Base-by-base conservation (phyloP, 106 monocot species). In the Dendrobium officinale region DNA sequence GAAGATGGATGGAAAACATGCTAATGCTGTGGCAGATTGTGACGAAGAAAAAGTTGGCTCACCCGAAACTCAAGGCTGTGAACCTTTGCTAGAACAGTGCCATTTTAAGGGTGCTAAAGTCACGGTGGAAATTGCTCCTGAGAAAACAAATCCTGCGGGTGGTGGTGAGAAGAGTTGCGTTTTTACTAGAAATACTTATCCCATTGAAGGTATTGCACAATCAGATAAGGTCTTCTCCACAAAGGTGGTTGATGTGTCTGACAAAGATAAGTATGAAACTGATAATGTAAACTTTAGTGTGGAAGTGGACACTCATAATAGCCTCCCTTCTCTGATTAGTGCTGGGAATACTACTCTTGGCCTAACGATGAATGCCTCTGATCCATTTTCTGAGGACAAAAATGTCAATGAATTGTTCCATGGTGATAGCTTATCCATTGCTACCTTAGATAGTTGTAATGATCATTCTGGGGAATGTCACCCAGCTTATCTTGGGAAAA, bases 21-120 rank as follows among this genome's bases (percentile, higher is more conserved):
- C 79, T 66, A 45, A 17, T 72, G 78, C 42, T 22, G 51, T 42
- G 77, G 42, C 59, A 43, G 82, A 80, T 75, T n/a, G 77, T 84
- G 55, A 78, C 31, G 64, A 66, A 79, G 54, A 16, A 33, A 82
- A 80, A 74, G 31, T 15, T 54, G 56, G 49, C 10, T 59, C 11
- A 42, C 77, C 77, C 72, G 24, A 41, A 24, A 37, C 43, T 51
- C 47, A 26, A 81, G 67, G 22, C 15, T n/a, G 73, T 81, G 58
- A 33, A 72, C 64, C 42, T 33, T 41, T 48, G 22, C 29, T 41
- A 44, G 73, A 29, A 33, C 59, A 67, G n/a, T 5, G 20, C 27
- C 78, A 56, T 6, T 77, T 51, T 43, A 82, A 64, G 9, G 79
- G 49, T 58, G 4, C 79, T 78, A 29, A 77, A 67, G 55, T 49